Base-by-base conservation (phyloP, 208 protist genomes). In the Trypanosoma boissoni region DNA sequence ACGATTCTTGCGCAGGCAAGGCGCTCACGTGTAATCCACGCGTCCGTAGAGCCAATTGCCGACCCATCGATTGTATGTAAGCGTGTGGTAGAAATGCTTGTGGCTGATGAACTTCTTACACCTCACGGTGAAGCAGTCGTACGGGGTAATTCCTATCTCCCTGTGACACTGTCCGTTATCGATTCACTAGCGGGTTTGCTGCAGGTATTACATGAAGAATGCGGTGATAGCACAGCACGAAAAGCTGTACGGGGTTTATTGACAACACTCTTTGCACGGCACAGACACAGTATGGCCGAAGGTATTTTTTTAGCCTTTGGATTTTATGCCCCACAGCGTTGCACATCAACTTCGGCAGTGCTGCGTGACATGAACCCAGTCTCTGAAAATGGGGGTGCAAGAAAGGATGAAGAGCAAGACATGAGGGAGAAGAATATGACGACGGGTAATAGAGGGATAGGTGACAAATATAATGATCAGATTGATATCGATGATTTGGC, bases 41-140 rank as follows among this genome's bases (percentile, higher is more conserved):
- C 61, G 39, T 41, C 78, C 0, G 58, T 16, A 0, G 58, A 69
- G 5, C 67, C 76, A 18, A 52, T 86, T 14, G 43, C 79, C 5
- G 49, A 68, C 27, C 48, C 68, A 0, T 27, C 41, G 9, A 32
- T 26, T 0, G 58, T 90, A 2, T 48, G 52, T 1, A 39, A 60
- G 0, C 31, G 58, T 3, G 0, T 86, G 10, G 16, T 76, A 4
- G 24, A 12, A 3, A 34, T 80, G 37, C 55, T 88, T 50, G 29
- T 18, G 23, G 49, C 64, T n/a, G 75, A 83, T n/a, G 45, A 54
- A 18, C 61, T 88, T 5, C 42, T 83, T 10, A 43, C 63, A 1
- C 14, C 3, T 6, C 18, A 14, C 27, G 46, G 8, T 23, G 32
- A 43, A 1, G 42, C 54, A n/a, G 48, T 61, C 0, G 8, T 59